These are phyloP conservation scores for Fusarium papillatum DNA, from an alignment of 2,329 filamentous ascomycete species.

Conservation along the genomic window DNA sequence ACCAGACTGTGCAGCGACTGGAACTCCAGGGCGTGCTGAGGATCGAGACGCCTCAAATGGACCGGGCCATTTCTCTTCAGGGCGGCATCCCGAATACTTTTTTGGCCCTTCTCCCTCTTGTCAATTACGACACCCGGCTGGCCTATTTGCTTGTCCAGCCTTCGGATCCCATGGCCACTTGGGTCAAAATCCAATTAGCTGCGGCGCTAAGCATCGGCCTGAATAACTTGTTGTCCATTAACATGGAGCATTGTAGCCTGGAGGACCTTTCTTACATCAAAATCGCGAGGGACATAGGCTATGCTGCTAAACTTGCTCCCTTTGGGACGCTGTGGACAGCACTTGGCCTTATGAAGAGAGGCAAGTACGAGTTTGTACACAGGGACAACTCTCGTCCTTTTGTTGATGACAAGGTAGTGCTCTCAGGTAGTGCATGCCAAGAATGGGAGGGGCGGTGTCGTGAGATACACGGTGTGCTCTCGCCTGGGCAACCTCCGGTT, in stretches of 20 bases:
- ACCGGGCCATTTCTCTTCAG: background rate
- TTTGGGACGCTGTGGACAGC: background rate
- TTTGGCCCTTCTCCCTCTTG: background rate
- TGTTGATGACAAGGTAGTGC: background rate
- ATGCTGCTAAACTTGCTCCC: background rate
- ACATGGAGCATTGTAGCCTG: too few species aligned
- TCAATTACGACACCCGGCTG: background rate
- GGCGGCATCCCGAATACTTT: background rate
- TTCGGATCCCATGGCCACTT: background rate
- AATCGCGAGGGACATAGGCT: background rate
- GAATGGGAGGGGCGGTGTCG: background rate
- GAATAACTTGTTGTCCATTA: too few species aligned
- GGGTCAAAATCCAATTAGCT: background rate
- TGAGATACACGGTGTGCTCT: background rate
- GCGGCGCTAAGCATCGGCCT: background rate
- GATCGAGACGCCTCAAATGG: background rate
- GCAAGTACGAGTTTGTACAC: background rate
- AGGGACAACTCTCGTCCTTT: background rate
- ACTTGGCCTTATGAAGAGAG: background rate
- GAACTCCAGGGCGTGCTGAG: background rate
- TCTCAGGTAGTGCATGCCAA: background rate
- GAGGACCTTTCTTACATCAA: too few species aligned
- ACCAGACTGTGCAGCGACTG: background rate
- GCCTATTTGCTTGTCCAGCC: background rate
- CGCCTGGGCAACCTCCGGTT: too few species aligned